Evolutionary conservation across 768 basidiomycete species (phyloP).

Genomic region (Boletellus ananas): DNA sequence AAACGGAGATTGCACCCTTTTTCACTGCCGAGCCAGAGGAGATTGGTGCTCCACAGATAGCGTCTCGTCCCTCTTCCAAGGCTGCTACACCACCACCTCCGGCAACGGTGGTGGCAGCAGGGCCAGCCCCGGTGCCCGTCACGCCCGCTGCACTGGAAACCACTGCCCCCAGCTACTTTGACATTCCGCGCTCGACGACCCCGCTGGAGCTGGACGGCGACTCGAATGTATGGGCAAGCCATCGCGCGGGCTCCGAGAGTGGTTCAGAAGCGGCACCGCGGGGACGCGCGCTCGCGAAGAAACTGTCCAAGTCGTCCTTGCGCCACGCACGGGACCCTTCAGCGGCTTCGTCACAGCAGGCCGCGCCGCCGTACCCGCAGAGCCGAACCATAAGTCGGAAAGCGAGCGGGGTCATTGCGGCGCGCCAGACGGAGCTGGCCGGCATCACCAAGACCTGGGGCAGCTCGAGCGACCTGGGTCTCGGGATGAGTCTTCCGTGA

Average conservation of each 20-base stretch:
- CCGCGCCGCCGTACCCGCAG: slow-evolving; percentile 6
- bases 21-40: slow-evolving; percentile 52
- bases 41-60: slow-evolving; percentile 8
- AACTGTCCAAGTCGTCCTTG: slow-evolving; percentile 23
- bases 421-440: slow-evolving; percentile 29
- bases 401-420: slow-evolving; percentile 20
- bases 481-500: slow-evolving; percentile 17
- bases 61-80: slow-evolving; percentile 17
- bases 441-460: slow-evolving; percentile 34
- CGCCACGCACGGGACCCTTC: slow-evolving; percentile 23
- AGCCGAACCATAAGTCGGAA: slow-evolving; percentile 27
- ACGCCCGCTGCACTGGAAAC: slow-evolving; percentile 20
- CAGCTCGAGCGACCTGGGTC: slow-evolving; percentile 21
- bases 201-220: slow-evolving; percentile 19
- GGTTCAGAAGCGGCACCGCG: slow-evolving; percentile 17
- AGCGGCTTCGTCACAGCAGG: slow-evolving; percentile 21
- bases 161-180: slow-evolving; percentile 17
- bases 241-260: slow-evolving; percentile 18
- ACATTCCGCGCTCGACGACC: slow-evolving; percentile 26
- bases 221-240: slow-evolving; percentile 29
- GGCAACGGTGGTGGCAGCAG: too few species aligned
- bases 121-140: slow-evolving; percentile 18
- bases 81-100: slow-evolving; percentile 15
- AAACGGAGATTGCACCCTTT: slow-evolving; percentile 40
- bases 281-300: slow-evolving; percentile 16